Evolutionary conservation across 371 early-diverging fungal genomes (phyloP).

Genomic region (Polyrhizophydium stewartii): DNA sequence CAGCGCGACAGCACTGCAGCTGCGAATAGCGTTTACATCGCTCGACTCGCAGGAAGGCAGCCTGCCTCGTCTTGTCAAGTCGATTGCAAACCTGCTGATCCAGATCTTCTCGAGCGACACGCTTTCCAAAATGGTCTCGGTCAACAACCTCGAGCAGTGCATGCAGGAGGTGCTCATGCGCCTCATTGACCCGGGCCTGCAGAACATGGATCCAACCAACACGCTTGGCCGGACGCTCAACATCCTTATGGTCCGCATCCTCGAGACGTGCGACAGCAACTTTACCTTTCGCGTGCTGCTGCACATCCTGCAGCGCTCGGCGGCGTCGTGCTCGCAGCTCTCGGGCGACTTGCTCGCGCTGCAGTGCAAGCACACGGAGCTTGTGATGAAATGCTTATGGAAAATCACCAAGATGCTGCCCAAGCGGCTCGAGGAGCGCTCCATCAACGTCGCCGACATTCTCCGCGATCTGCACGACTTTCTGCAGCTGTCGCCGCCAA

Average conservation of each 20-base stretch:
- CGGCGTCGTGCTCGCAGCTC: slow-evolving; percentile 1
- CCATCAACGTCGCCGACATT: slow-evolving; percentile 45
- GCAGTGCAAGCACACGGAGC: slow-evolving; percentile 73
- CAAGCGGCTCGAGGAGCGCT: slow-evolving; percentile 49
- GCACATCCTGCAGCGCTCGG: slow-evolving; percentile 45
- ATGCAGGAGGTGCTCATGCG: slow-evolving; percentile 73
- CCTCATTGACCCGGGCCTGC: slow-evolving; percentile 70
- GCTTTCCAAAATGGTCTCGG: slow-evolving; percentile 58
- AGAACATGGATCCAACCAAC: slow-evolving; percentile 56
- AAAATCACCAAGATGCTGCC: slow-evolving; percentile 84
- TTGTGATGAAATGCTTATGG: slow-evolving; percentile 96
- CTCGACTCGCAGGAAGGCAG: slow-evolving; percentile 45
- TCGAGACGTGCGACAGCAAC: slow-evolving; percentile 80
- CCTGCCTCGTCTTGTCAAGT: slow-evolving; percentile 59
- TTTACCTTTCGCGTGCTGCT: slow-evolving; percentile 65
- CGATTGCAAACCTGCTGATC: slow-evolving; percentile 72
- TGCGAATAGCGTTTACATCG: slow-evolving; percentile 69
- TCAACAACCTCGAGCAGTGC: slow-evolving; percentile 57
- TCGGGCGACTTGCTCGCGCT: not conserved
- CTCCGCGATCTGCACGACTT: slow-evolving; percentile 76
- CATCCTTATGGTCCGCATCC: slow-evolving; percentile 78
- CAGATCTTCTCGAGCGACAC: slow-evolving; percentile 65
- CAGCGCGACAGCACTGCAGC: slow-evolving; percentile 71
- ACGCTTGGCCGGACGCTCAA: slow-evolving; percentile 77
- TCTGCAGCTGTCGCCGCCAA: slow-evolving; percentile 71